These are phyloP conservation scores for Lachnellula arida DNA, from an alignment of 2,329 filamentous ascomycete genomes.

Conservation along the genomic window DNA sequence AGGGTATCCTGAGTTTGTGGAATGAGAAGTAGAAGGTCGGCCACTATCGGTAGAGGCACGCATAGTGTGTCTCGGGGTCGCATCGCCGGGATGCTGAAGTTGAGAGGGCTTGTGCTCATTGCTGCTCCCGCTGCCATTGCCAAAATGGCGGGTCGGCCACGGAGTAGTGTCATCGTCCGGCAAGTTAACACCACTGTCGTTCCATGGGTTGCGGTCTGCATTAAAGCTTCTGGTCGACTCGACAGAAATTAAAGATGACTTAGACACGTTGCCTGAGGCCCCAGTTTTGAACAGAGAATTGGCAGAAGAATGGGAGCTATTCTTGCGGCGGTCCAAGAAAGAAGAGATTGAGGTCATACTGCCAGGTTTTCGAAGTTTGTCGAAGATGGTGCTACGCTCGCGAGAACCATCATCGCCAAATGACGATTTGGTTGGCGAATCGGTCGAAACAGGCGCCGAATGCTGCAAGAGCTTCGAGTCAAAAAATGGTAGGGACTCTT, in stretches of 20 bases:
- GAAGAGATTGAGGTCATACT: conserved; percentile 93
- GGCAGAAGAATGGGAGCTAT: conserved; percentile 78
- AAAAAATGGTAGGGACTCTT: conserved; percentile 94
- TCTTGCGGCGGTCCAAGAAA: conserved; percentile 94
- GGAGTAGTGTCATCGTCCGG: conserved; percentile 72
- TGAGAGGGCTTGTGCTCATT: conserved; percentile 55
- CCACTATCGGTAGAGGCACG: conserved; percentile 87
- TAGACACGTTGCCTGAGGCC: conserved; percentile 74
- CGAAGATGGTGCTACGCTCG: conserved; percentile 80
- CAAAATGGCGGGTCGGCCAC: conserved; percentile 58
- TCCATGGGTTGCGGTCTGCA: conserved; percentile 95
- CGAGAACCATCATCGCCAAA: conserved; percentile 78
- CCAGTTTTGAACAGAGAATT: conserved; percentile 88
- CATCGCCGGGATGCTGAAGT: conserved; percentile 70
- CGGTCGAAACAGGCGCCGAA: conserved; percentile 71
- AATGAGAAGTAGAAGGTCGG: conserved; percentile 91
- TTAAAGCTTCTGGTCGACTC: conserved; percentile 88
- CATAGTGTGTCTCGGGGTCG: conserved; percentile 76
- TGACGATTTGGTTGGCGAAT: conserved; percentile 81
- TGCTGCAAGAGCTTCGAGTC: conserved; percentile 95
- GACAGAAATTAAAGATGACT: conserved; percentile 91
- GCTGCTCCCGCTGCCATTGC: conserved; percentile 54
- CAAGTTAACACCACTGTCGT: conserved; percentile 93
- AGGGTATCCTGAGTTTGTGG: conserved; percentile 93
- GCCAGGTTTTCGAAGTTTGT: conserved; percentile 88